Base-by-base conservation (phyloP, 768 basidiomycete species). In the Mycena belliarum region DNA sequence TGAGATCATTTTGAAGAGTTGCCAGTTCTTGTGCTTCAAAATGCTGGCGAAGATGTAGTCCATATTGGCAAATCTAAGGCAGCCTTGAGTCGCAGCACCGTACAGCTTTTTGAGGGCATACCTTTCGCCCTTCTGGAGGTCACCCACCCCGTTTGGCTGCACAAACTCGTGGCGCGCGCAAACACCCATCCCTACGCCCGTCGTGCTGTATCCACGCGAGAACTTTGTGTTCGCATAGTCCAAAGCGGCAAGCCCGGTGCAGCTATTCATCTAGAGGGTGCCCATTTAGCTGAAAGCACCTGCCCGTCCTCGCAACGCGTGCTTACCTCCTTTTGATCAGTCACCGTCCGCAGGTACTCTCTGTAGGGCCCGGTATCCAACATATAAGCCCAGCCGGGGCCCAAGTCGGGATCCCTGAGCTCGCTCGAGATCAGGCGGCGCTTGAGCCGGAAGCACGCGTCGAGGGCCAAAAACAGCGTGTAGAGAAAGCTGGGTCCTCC, bases 21-120 rank as follows among this genome's bases (percentile, higher is more conserved):
- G n/a, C 4, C 24, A 23, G 25, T 52, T 38, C n/a, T 14, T 12
- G 21, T 38, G 35, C 11, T 29, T 32, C 3, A 50, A 35, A 18
- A 50, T 37, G 7, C 63, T 64, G 20, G 52, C 47, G 21, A 65
- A 61, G 12, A 68, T 55, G 26, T 60, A 68, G 35, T 68, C 67
- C 61, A 66, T 67, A 48, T 67, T 67, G 11, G 60, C 55, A 26
- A 61, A 67, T 44, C 66, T 67, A 44, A 24, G 15, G 10, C 32
- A 37, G n/a, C n/a, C n/a, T n/a, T n/a, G n/a, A n/a, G n/a, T n/a
- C n/a, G n/a, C n/a, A n/a, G n/a, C n/a, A n/a, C n/a, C n/a, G n/a
- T n/a, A n/a, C n/a, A n/a, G n/a, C n/a, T n/a, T n/a, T n/a, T n/a
- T n/a, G n/a, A 38, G 29, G 6, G 29, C 49, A 25, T 23, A 50